Percentiles rank a stretch among this genome's conserved stretches.
These are phyloP conservation scores for Solanum piurae DNA, from an alignment of 257 asterid species.

Conservation along the genomic window DNA sequence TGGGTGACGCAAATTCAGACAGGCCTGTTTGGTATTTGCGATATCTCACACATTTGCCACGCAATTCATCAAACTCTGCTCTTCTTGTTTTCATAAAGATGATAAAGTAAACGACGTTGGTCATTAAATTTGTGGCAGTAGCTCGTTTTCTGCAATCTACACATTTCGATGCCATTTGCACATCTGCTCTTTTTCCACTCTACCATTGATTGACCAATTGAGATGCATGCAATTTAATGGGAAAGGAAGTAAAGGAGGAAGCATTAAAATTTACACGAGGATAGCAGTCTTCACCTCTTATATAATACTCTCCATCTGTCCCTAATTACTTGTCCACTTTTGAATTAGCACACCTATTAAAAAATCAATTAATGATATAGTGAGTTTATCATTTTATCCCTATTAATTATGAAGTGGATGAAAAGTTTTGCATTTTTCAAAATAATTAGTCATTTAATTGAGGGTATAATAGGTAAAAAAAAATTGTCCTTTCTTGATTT, in stretches of 20 bases:
- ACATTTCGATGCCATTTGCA: neutral
- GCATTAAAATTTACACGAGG: neutral
- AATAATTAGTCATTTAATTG: too few relatives aligned
- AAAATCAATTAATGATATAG: too few relatives aligned
- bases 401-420: too few relatives aligned
- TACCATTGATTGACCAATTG: neutral
- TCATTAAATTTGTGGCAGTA: neutral
- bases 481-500: too few relatives aligned
- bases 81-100: neutral
- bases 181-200: neutral
- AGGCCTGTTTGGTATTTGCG: neutral
- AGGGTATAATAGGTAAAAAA: too few relatives aligned
- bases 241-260: neutral
- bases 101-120: neutral
- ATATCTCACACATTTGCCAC: neutral
- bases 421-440: too few relatives aligned
- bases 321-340: too few relatives aligned
- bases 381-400: too few relatives aligned
- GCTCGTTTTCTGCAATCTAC: neutral
- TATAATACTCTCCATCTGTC: neutral
- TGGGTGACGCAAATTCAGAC: neutral
- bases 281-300: neutral
- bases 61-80: neutral
- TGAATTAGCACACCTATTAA: too few relatives aligned
- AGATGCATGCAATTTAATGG: neutral